Base-by-base conservation (phyloP, 495 filamentous ascomycete genomes). In the Venustampulla echinocandica region DNA sequence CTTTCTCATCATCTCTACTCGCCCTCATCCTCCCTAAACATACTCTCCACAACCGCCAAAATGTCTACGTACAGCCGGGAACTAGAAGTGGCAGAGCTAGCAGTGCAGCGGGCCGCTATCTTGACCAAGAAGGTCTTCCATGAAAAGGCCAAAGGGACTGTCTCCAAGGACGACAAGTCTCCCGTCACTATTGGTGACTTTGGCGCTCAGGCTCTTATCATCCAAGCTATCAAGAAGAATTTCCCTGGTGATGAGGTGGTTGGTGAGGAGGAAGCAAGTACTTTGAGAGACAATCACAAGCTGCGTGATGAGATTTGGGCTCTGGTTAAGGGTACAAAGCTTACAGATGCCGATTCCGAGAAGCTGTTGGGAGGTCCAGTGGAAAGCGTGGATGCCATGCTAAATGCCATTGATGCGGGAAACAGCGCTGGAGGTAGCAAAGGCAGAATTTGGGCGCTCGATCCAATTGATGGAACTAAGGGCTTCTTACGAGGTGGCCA, bases 171-270 rank as follows among this genome's bases (percentile, higher is more conserved):
- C 62, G 93, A 98, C 69, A 82, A 81, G 53, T 97, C 93, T 19
- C 92, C 93, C 50, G 92, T 98, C 53, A 98, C 92, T 23, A 89
- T 97, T 53, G 92, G 89, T 61, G 92, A 98, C 69, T 96, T 94
- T 60, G 93, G 93, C 55, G 92, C 93, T 44, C 92, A 98, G 69
- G 93, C 93, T 28, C 74, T 97, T 51, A 93, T 97, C 60, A 95
- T 97, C 56, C 74, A 80, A 46, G 89, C 92, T 38, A 79, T 98
- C 49, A 79, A 81, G 66, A 75, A 82, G 64, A 85, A 85, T 62
- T 97, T 98, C 71, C 92, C 92, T 30, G 59, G 77, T 11, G 92
- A 98, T 60, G 81, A 87, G 65, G 84, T 97, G 47, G 87, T 96
- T 23, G 92, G 84, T 46, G 92, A 99, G 67, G 92, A 99, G 68